Percentiles rank a stretch among this genome's conserved stretches.
These are phyloP conservation scores for Discostella stelligera DNA, from an alignment of 352 stramenopile species.

Conservation along the genomic window DNA sequence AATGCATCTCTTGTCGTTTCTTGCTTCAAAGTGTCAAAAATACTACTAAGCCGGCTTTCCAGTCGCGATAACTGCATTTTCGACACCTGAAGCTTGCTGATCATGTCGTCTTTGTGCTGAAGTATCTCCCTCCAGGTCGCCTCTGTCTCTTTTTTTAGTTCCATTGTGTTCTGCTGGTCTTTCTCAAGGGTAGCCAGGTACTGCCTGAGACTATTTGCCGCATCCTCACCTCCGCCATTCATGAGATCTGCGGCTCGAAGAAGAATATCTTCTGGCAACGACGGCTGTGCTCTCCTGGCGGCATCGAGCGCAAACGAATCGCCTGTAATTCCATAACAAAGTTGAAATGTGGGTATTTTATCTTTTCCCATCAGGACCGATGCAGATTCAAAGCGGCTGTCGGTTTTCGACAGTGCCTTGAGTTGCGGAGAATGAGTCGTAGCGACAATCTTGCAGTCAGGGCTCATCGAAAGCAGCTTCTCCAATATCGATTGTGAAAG, in stretches of 20 bases:
- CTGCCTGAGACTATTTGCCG: constrained; percentile 42
- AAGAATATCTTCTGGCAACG: constrained; percentile 74
- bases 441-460: constrained; percentile 66
- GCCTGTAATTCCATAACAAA: constrained; percentile 81
- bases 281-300: constrained; percentile 49
- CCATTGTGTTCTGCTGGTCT: constrained; percentile 36
- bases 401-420: constrained; percentile 80
- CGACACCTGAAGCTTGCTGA: constrained; percentile 59
- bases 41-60: constrained; percentile 51
- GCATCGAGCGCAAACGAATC: constrained; percentile 84
- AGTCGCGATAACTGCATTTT: constrained; percentile 54
- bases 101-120: constrained; percentile 50
- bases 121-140: constrained; percentile 35
- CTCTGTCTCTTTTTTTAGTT: constrained; percentile 34
- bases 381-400: constrained; percentile 63
- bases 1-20: constrained; percentile 46
- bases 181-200: constrained; percentile 59
- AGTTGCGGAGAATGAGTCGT: constrained; percentile 85
- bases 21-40: constrained; percentile 58
- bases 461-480: constrained; percentile 59
- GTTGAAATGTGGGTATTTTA: constrained; percentile 71
- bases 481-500: constrained; percentile 84
- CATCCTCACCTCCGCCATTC: constrained; percentile 33
- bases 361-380: constrained; percentile 56
- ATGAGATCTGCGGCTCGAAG: constrained; percentile 75